Percentiles rank a stretch among this genome's conserved stretches.
Evolutionary conservation across 2,329 filamentous ascomycete genomes (phyloP).

Genomic region (Fusarium keratoplasticum): DNA sequence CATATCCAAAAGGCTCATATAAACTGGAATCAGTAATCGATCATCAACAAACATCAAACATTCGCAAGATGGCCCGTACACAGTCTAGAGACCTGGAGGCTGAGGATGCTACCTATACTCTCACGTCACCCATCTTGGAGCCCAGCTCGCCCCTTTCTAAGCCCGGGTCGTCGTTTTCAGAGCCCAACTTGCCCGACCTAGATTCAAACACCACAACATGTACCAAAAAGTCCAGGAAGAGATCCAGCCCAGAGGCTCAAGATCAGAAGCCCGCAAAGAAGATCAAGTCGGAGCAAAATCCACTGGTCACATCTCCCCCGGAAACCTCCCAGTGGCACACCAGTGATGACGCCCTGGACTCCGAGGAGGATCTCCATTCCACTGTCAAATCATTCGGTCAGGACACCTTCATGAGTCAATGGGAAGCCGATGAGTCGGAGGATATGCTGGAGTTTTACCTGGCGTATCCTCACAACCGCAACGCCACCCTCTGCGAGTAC

Average conservation of each 20-base stretch:
- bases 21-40: neutral
- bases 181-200: neutral
- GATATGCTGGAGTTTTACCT: constrained; percentile 26
- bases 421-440: neutral
- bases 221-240: constrained; percentile 6
- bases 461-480: constrained; percentile 33
- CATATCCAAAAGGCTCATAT: neutral
- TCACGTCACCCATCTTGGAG: neutral
- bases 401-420: neutral
- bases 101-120: neutral
- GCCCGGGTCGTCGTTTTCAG: neutral
- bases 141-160: neutral
- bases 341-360: neutral
- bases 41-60: neutral
- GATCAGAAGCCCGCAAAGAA: constrained; percentile 9
- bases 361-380: neutral
- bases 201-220: neutral
- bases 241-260: neutral
- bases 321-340: neutral
- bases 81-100: neutral
- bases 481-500: constrained; percentile 22
- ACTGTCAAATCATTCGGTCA: constrained; percentile 19
- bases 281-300: neutral
- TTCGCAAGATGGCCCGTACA: constrained; percentile 9
- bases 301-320: neutral